Evolutionary conservation across 1,284 basidiomycete genomes (phyloP).

Genomic region (Moesziomyces parantarcticus): DNA sequence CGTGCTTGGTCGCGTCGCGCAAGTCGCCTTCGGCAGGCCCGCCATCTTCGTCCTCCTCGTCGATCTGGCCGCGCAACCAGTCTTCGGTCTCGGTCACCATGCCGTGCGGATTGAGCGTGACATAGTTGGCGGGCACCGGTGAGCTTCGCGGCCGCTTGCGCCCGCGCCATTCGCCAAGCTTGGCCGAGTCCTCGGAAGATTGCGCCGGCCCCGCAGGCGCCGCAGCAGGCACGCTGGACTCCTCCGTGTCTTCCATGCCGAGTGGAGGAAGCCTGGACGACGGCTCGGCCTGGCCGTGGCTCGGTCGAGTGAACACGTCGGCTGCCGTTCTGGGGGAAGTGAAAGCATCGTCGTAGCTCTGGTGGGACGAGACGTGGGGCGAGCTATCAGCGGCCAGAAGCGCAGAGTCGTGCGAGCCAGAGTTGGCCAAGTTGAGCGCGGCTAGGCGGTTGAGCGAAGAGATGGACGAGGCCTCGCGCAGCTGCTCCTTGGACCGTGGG

Average conservation of each 20-base stretch:
- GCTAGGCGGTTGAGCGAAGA: conserved; percentile 25
- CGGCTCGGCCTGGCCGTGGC: not conserved
- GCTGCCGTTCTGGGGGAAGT: not conserved
- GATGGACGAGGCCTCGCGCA: conserved; percentile 24
- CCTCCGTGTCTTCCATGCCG: not conserved
- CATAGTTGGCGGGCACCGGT: conserved; percentile 8
- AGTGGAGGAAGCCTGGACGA: not conserved
- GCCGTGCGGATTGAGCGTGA: conserved; percentile 5
- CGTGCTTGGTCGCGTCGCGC: conserved; percentile 2
- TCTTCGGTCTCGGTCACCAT: conserved; percentile 23
- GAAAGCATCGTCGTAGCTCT: conserved; percentile 3
- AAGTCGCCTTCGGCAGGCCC: not conserved
- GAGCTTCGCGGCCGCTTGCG: conserved; percentile 36
- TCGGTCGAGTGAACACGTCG: not conserved
- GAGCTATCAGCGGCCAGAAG: not conserved
- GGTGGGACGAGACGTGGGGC: conserved; percentile 1
- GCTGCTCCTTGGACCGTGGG: conserved; percentile 32
- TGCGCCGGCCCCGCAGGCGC: not conserved
- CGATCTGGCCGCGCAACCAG: conserved; percentile 20
- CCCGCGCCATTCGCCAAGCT: conserved; percentile 23
- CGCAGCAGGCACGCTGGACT: not conserved
- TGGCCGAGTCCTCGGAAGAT: conserved; percentile 1
- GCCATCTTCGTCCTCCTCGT: conserved; percentile 12
- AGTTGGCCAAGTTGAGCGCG: conserved; percentile 7
- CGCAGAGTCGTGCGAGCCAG: conserved; percentile 1